Evolutionary conservation across 306 rosid genomes (phyloP).

Genomic region (Inga laurina): DNA sequence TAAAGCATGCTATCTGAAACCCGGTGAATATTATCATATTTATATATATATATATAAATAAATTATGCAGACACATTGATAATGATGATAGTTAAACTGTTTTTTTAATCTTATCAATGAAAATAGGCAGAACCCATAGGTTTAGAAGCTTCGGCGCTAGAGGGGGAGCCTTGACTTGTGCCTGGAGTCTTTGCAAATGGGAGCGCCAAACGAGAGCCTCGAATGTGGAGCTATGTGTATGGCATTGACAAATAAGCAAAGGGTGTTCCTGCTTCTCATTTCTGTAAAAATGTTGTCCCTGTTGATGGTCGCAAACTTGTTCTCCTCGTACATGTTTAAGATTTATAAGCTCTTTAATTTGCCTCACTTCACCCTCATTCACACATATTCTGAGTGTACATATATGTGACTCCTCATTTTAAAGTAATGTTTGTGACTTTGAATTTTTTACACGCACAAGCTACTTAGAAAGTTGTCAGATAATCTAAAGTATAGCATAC

Average conservation of each 20-base stretch:
- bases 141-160: conserved; percentile 65
- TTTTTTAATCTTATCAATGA: not conserved
- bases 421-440: not conserved
- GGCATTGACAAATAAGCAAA: not conserved
- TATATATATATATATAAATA: not conserved
- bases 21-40: not conserved
- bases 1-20: not conserved
- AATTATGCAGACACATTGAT: not conserved
- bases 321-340: not conserved
- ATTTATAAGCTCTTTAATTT: not conserved
- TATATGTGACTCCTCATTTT: not conserved
- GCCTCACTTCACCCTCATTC: not conserved
- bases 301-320: not conserved
- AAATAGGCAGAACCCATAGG: conserved; percentile 32
- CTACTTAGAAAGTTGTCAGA: not conserved
- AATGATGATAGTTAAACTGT: conserved; percentile 6
- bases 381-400: not conserved
- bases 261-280: not conserved
- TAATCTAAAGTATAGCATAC: not conserved
- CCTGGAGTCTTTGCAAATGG: no score
- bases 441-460: not conserved
- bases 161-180: not conserved
- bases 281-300: not conserved
- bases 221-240: not conserved
- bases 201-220: not conserved